Evolutionary conservation across 2,329 filamentous ascomycete genomes (phyloP), one percentile per base, ranked within the genome.

Genomic region (Colletotrichum neosansevieriae): DNA sequence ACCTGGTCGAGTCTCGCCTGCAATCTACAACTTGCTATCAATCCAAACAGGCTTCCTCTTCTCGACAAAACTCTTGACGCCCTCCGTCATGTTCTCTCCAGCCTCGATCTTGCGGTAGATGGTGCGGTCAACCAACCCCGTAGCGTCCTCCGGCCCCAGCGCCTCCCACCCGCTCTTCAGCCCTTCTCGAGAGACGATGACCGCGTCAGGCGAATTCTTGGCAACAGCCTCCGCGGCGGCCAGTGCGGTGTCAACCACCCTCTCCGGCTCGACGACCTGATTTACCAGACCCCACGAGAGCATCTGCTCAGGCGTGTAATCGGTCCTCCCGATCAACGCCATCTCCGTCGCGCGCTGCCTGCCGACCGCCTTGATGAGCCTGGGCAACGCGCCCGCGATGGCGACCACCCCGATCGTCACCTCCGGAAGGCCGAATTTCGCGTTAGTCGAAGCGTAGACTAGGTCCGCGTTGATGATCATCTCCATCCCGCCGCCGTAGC

Each of bases 401-500:
- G 92, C 89, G 3, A 91, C 87, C 7, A 94, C 91, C 6, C 92
- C 92, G 60, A 89, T 85, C 70, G 86, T 88, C 2, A 91, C 90
- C 78, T 94, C 92, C 0, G 92, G 92, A 6, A 94, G 82, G 1
- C 85, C 87, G 75, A 95, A 94, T 29, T 79, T 80, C 0, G 91
- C 91, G 12, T 76, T 71, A 3, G 79, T 75, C 2, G 84, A 80
- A 3, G 92, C 91, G 36, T 94, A 77, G 3, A 94, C 85, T 64
- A 95, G 80, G 80, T 96, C 93, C 71, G 86, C 87, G 78, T 94
- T 93, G 56, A 91, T 81, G 12, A 88, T 85, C 80, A 94, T 93
- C 81, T 95, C 92, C 78, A 92, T 90, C 2, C 92, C 92, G 60
- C 92, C 92, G 40, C 92, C 92, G 51, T 92, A 84, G 66, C 91